These are phyloP conservation scores for Epichloe uncinata DNA, from an alignment of 2,329 filamentous ascomycete genomes.

Conservation along the genomic window DNA sequence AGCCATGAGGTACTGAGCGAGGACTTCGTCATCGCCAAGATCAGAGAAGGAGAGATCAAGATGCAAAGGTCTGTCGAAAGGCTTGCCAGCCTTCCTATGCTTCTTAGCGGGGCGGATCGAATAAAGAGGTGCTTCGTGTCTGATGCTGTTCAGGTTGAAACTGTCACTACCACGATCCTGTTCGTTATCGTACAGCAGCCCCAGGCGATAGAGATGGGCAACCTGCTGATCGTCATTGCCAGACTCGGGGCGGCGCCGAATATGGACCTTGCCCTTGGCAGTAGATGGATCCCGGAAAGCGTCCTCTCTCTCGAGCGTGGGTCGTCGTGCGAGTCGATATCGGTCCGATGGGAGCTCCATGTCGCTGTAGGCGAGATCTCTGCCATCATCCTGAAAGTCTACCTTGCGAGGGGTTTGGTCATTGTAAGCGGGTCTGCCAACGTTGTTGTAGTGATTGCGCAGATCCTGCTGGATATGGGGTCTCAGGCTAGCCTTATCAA, in stretches of 20 bases:
- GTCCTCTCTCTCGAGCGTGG: slow-evolving; percentile 32
- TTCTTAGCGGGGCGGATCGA: slow-evolving; percentile 24
- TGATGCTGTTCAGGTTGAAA: slow-evolving; percentile 28
- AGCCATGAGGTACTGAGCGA: slow-evolving; percentile 23
- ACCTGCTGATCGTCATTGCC: slow-evolving; percentile 22
- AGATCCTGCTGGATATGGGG: slow-evolving; percentile 6
- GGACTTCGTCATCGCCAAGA: slow-evolving; percentile 25
- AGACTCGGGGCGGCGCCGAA: slow-evolving; percentile 12
- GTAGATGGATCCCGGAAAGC: slow-evolving; percentile 31
- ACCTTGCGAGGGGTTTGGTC: slow-evolving; percentile 1
- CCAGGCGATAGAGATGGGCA: slow-evolving; percentile 30
- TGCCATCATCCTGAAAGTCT: slow-evolving; percentile 18
- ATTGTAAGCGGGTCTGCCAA: not conserved
- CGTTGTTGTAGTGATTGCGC: slow-evolving; percentile 3
- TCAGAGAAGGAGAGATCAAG: slow-evolving; percentile 31
- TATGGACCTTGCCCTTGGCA: slow-evolving; percentile 17
- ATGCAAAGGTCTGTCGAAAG: slow-evolving; percentile 12
- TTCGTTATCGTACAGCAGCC: slow-evolving; percentile 29
- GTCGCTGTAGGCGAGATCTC: slow-evolving; percentile 21
- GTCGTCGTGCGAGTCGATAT: slow-evolving; percentile 19
- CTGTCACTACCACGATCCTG: slow-evolving; percentile 16
- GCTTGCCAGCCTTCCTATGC: slow-evolving; percentile 12
- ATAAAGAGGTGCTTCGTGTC: slow-evolving; percentile 24
- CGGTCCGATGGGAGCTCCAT: slow-evolving; percentile 25
- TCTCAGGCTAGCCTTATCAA: slow-evolving; percentile 11